phyloP scores from a whole-genome alignment of 2,329 filamentous ascomycete species.

The Aspergillus hortae region DNA sequence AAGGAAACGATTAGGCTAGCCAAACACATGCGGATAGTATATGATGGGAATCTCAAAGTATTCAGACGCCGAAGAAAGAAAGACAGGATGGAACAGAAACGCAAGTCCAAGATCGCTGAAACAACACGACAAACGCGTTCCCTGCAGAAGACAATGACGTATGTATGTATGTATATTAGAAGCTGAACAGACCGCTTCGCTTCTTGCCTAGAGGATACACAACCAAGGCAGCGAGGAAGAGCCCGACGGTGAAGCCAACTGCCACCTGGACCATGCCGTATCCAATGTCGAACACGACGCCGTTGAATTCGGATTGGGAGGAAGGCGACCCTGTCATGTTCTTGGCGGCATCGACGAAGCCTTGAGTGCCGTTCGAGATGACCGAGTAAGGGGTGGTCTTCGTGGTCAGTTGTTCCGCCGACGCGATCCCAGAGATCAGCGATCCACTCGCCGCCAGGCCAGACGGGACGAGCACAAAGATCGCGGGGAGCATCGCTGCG shows the following conservation, averaged over 20 bases:
- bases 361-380: conserved; percentile 40
- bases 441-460: conserved; percentile 59
- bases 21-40: background rate
- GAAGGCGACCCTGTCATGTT: conserved; percentile 18
- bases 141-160: background rate
- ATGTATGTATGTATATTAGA: conserved; percentile 22
- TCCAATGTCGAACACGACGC: conserved; percentile 43
- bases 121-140: background rate
- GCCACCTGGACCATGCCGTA: conserved; percentile 50
- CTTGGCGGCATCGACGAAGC: conserved; percentile 27
- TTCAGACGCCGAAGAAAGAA: background rate
- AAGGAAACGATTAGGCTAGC: background rate
- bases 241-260: conserved; percentile 48
- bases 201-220: conserved; percentile 49
- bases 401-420: conserved; percentile 53
- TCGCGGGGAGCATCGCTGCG: conserved; percentile 81
- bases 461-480: conserved; percentile 68
- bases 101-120: background rate
- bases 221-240: conserved; percentile 47
- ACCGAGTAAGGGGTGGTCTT: conserved; percentile 35
- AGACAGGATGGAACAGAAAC: background rate
- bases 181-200: conserved; percentile 48
- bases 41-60: background rate
- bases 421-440: conserved; percentile 56
- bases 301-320: conserved; percentile 15